These are phyloP conservation scores for Kockovaella imperatae DNA, from an alignment of 768 basidiomycete genomes.

Conservation along the genomic window DNA sequence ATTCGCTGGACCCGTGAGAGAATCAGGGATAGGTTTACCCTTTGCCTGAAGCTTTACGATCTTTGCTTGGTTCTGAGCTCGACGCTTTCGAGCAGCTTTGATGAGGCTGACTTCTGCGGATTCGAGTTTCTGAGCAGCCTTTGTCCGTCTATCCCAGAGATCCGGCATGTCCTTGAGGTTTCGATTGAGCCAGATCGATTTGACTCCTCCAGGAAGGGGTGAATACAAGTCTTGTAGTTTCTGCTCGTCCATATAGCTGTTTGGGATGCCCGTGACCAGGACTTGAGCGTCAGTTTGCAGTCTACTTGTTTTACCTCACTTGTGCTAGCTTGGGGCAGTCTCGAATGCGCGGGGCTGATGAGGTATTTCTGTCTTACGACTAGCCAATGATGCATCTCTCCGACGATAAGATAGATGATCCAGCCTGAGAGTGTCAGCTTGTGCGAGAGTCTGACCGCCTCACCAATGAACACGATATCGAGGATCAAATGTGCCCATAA, in stretches of 20 bases:
- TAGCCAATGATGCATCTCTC: slow-evolving; percentile 74
- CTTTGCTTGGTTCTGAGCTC: slow-evolving; percentile 50
- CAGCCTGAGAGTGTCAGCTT: slow-evolving; percentile 53
- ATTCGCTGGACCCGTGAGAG: slow-evolving; percentile 28
- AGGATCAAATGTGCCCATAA: slow-evolving; percentile 73
- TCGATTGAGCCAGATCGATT: slow-evolving; percentile 84
- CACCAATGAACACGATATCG: slow-evolving; percentile 70
- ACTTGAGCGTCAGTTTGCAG: no score
- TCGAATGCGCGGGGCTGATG: slow-evolving; percentile 62
- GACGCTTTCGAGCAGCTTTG: slow-evolving; percentile 66
- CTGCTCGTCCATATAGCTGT: slow-evolving; percentile 62
- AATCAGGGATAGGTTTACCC: slow-evolving; percentile 26
- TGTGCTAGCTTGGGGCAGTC: slow-evolving; percentile 77
- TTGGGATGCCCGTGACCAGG: slow-evolving; percentile 81
- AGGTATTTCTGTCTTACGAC: slow-evolving; percentile 73
- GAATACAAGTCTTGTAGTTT: slow-evolving; percentile 63
- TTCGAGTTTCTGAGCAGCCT: slow-evolving; percentile 73
- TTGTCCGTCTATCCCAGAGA: slow-evolving; percentile 64
- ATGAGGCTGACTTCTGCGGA: slow-evolving; percentile 72
- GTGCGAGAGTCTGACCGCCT: slow-evolving; percentile 37
- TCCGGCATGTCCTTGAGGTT: slow-evolving; percentile 82
- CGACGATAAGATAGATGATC: slow-evolving; percentile 72
- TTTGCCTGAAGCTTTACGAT: slow-evolving; percentile 48
- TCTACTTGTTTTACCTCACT: no score
- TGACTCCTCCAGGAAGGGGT: slow-evolving; percentile 83